Percentiles rank a stretch among this genome's conserved stretches.
These are phyloP conservation scores for Saturnispora ahearnii DNA, from an alignment of 805 yeast genomes.

Conservation along the genomic window DNA sequence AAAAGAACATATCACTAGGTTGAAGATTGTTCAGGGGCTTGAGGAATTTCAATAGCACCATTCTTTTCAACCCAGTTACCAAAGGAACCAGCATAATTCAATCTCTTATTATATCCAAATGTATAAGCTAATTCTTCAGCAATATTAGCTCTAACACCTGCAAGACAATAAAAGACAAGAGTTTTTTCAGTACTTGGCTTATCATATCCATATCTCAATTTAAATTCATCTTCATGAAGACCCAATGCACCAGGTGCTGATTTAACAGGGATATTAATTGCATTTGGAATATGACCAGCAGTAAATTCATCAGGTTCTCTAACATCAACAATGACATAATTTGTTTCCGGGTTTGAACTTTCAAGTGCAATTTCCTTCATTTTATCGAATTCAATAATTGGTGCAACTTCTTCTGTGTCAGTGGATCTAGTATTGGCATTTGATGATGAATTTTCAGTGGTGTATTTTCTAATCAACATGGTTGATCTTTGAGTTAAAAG, in stretches of 20 bases:
- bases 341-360: slow-evolving; percentile 25
- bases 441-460: background rate
- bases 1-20: too few relatives aligned
- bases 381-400: slow-evolving; percentile 21
- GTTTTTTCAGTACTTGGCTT: slow-evolving; percentile 70
- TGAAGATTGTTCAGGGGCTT: background rate
- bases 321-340: slow-evolving; percentile 68
- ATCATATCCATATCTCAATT: slow-evolving; percentile 67
- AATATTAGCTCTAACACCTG: slow-evolving; percentile 83
- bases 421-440: background rate
- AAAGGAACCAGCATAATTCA: slow-evolving; percentile 80
- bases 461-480: background rate
- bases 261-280: slow-evolving; percentile 83
- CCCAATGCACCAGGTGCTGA: slow-evolving; percentile 90
- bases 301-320: slow-evolving; percentile 78
- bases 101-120: slow-evolving; percentile 77
- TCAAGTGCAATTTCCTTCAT: slow-evolving; percentile 38
- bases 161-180: slow-evolving; percentile 83
- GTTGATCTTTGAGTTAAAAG: background rate
- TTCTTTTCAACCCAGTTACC: slow-evolving; percentile 66
- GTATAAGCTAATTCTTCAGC: slow-evolving; percentile 89
- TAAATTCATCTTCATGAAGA: slow-evolving; percentile 67
- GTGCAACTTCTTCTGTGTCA: slow-evolving; percentile 18
- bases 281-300: slow-evolving; percentile 72
- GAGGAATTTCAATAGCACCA: slow-evolving; percentile 21